Evolutionary conservation across 352 stramenopile genomes (phyloP).

Genomic region (Globisporangium uncinulatum): DNA sequence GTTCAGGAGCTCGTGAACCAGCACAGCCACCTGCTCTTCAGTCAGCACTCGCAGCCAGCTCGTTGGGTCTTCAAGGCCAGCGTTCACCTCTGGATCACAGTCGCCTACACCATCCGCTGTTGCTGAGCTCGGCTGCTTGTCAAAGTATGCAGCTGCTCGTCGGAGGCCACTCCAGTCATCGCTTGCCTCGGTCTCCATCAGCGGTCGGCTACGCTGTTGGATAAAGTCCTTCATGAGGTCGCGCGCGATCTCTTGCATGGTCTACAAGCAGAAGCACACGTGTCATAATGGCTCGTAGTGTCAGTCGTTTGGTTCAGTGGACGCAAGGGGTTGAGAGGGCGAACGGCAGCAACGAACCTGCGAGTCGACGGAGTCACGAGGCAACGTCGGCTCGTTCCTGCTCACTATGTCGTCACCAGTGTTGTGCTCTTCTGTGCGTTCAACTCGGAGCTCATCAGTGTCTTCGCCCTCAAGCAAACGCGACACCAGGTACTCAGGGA

Average conservation of each 20-base stretch:
- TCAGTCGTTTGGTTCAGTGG: too few species aligned
- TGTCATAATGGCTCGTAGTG: too few species aligned
- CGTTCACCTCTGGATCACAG: background rate
- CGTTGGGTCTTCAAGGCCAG: conserved; percentile 1
- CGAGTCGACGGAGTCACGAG: conserved; percentile 19
- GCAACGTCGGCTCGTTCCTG: conserved; percentile 32
- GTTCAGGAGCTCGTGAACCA: conserved; percentile 42
- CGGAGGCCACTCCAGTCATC: conserved; percentile 29
- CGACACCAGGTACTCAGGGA: conserved; percentile 20
- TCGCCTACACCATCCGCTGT: background rate
- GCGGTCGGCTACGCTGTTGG: background rate
- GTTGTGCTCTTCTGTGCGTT: background rate
- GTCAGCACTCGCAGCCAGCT: conserved; percentile 34
- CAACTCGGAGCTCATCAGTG: background rate
- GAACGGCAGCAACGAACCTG: conserved; percentile 11
- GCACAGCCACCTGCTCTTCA: conserved; percentile 36
- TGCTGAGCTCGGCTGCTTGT: conserved; percentile 1
- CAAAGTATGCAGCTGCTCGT: conserved; percentile 33
- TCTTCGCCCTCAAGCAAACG: conserved; percentile 16
- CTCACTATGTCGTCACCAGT: conserved; percentile 13
- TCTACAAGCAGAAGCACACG: conserved; percentile 1
- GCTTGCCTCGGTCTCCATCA: background rate
- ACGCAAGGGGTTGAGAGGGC: background rate
- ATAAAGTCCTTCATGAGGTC: conserved; percentile 31
- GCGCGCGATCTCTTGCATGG: conserved; percentile 27